These are phyloP conservation scores for Populus hybrid DNA, from an alignment of 441 rosid species.

Conservation along the genomic window DNA sequence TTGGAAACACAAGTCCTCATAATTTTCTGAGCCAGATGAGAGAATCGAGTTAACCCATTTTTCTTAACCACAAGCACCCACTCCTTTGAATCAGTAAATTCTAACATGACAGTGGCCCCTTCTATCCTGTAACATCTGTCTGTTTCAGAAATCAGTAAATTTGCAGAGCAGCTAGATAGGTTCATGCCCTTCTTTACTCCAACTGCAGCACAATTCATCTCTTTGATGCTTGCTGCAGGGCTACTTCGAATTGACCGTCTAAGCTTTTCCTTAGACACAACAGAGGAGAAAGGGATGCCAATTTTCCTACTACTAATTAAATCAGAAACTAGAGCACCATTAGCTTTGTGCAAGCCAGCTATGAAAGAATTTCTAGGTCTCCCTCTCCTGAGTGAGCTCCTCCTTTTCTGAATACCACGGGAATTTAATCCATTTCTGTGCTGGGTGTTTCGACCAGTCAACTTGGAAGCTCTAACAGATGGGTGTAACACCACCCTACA, in stretches of 20 bases:
- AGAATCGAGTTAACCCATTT: constrained; percentile 42
- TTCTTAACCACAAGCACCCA: constrained; percentile 69
- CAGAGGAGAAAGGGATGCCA: constrained; percentile 45
- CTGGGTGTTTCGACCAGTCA: constrained; percentile 43
- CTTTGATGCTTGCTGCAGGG: constrained; percentile 31
- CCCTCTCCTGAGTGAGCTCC: constrained; percentile 68
- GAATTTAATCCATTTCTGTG: constrained; percentile 47
- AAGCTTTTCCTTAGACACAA: constrained; percentile 40
- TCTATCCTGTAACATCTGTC: constrained; percentile 76
- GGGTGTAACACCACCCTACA: constrained; percentile 38
- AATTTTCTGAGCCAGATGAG: constrained; percentile 45
- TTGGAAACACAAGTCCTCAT: constrained; percentile 64
- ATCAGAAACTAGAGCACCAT: constrained; percentile 54
- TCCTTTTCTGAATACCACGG: constrained; percentile 66
- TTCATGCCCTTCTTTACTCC: constrained; percentile 32
- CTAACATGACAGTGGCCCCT: constrained; percentile 56
- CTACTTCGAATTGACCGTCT: constrained; percentile 41
- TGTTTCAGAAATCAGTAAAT: constrained; percentile 49
- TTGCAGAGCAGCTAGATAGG: constrained; percentile 53
- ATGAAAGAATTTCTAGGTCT: constrained; percentile 57
- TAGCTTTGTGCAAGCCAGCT: constrained; percentile 41
- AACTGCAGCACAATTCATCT: constrained; percentile 25
- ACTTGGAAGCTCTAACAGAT: constrained; percentile 47
- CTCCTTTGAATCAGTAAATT: constrained; percentile 53
- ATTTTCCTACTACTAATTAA: constrained; percentile 50